Evolutionary conservation across 352 stramenopile species (phyloP).

Genomic region (Phytophthora macrochlamydospora): DNA sequence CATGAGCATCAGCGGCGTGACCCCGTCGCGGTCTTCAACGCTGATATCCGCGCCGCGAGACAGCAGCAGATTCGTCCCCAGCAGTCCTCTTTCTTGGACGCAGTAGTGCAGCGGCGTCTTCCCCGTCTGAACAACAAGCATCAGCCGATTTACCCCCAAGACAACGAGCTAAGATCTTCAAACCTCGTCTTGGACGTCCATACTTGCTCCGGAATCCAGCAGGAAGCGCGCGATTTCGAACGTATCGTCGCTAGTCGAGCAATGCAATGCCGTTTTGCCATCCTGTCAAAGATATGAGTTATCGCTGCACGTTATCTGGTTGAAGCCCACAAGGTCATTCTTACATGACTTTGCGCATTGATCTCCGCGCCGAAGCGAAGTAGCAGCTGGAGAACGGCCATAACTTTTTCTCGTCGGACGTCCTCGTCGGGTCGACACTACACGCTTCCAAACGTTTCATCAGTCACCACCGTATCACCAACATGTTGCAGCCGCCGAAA

Average conservation of each 20-base stretch:
- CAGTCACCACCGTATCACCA: neutral
- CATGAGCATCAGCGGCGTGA: conserved; percentile 10
- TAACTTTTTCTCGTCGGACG: neutral
- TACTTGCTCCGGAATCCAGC: conserved; percentile 11
- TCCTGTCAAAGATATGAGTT: conserved; percentile 13
- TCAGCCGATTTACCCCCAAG: neutral
- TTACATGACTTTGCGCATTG: conserved; percentile 19
- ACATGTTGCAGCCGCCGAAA: no score
- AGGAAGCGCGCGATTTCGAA: conserved; percentile 33
- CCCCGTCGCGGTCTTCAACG: conserved; percentile 13
- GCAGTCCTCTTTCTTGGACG: conserved; percentile 25
- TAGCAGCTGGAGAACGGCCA: conserved; percentile 16
- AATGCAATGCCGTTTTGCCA: conserved; percentile 33
- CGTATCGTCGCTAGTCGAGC: conserved; percentile 20
- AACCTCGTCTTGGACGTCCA: conserved; percentile 25
- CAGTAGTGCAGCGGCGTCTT: conserved; percentile 35
- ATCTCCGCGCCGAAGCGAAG: conserved; percentile 13
- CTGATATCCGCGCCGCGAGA: conserved; percentile 23
- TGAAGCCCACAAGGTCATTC: neutral
- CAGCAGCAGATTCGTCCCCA: conserved; percentile 32
- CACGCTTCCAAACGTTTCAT: neutral
- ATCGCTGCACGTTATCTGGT: neutral
- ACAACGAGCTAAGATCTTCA: neutral
- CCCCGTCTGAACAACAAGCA: conserved; percentile 16
- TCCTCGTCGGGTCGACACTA: conserved; percentile 31